Base-by-base conservation (phyloP, 768 basidiomycete genomes). In the Agrocybe pediades region DNA sequence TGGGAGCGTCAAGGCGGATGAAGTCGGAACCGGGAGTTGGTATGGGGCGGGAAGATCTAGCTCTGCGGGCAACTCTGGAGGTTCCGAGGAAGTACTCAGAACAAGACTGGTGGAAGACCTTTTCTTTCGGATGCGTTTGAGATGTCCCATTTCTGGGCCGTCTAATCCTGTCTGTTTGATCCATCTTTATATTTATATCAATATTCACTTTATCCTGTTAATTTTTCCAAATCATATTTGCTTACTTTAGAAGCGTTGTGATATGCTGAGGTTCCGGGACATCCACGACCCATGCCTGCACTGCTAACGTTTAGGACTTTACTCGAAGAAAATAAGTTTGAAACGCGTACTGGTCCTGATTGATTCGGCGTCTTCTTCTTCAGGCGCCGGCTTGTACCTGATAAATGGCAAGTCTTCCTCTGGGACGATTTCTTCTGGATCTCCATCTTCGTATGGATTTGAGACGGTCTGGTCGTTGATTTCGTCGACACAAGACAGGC, bases 221-320 rank as follows among this genome's bases (percentile, higher is more conserved):
- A n/a, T 26, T 1, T 44, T n/a, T n/a, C n/a, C n/a, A n/a, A n/a
- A 55, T 16, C 2, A 19, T 16, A 24, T 9, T 26, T 41, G 61
- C 75, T 46, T 61, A 88, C 90, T 80, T 86, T 8, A 92, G 74
- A 72, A 90, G 77, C 1, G 74, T 65, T 8, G 82, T 79, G 19
- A 84, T 87, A 47, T 81, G 70, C 41, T 76, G 78, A 20, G 77
- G 77, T 58, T 90, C 81, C 3, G 81, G 81, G 16, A 92, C 76
- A 62, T 92, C 87, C 16, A 90, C 85, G 17, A 83, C 86, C 91
- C 91, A 93, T 49, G 85, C 88, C 43, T 80, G 73, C 30, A 84
- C 90, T 92, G 50, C 41, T 13, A 19, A 30, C 30, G 21, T 13
- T 23, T 8, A 41, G 23, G 9, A 33, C 20, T 11, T 46, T 16